A percentile compares a stretch with the other conserved stretches of the same genome.
These are phyloP conservation scores for Ceratonia siliqua DNA, from an alignment of 306 rosid species.

Conservation along the genomic window DNA sequence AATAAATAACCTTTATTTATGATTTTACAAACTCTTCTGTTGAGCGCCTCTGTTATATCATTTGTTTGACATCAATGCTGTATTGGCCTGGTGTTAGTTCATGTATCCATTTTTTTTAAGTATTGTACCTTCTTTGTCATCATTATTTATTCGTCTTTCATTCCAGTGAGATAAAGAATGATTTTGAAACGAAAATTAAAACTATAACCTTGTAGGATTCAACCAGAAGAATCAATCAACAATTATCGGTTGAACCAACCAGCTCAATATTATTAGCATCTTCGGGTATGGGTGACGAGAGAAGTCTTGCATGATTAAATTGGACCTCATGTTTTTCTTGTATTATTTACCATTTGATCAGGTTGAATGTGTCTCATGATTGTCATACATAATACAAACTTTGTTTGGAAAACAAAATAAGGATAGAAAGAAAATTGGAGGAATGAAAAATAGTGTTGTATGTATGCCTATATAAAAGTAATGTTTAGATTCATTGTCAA, in stretches of 20 bases:
- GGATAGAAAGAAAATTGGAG: neutral
- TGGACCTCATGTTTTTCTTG: neutral
- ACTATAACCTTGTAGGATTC: neutral
- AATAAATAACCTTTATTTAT: too few species aligned
- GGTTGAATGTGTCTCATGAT: neutral
- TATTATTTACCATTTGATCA: neutral
- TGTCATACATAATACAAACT: neutral
- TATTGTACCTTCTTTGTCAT: neutral
- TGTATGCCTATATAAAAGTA: too few species aligned
- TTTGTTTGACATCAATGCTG: constrained; percentile 14
- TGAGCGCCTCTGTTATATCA: constrained; percentile 5
- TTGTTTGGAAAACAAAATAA: neutral
- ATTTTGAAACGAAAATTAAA: neutral
- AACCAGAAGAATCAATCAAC: neutral
- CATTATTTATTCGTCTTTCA: neutral
- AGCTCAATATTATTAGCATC: neutral
- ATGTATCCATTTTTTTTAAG: constrained; percentile 13
- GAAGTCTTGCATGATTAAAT: neutral
- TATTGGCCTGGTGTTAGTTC: constrained; percentile 25
- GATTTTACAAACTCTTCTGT: constrained; percentile 22
- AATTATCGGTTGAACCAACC: neutral
- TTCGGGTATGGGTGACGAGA: too few species aligned
- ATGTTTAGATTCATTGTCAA: too few species aligned
- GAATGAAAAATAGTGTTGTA: neutral
- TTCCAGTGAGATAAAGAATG: neutral